phyloP scores from a whole-genome alignment of 345 rosid species.

The Diplotaxis tenuifolia region DNA sequence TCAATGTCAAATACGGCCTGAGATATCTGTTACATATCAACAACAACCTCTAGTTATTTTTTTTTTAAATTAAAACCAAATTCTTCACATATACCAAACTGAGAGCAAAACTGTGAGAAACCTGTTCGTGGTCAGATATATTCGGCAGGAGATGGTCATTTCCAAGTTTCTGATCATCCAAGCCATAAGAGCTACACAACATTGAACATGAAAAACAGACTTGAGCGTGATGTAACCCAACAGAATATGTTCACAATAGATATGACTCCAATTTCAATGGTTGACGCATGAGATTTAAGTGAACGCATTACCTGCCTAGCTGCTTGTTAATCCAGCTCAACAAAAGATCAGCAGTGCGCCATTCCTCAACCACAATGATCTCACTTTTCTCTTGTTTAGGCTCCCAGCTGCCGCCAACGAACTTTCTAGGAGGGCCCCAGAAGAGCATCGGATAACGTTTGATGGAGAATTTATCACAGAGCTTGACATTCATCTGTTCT shows the following conservation, averaged over 20 bases:
- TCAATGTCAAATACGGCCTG: slow-evolving; percentile 85
- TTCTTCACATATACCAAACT: background rate
- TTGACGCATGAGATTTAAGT: background rate
- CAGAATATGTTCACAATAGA: background rate
- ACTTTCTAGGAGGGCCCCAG: slow-evolving; percentile 75
- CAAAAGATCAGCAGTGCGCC: slow-evolving; percentile 78
- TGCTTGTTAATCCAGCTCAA: slow-evolving; percentile 89
- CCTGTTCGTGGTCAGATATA: slow-evolving; percentile 79
- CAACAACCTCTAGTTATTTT: slow-evolving; percentile 12
- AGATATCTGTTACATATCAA: slow-evolving; percentile 55
- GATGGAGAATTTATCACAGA: slow-evolving; percentile 85
- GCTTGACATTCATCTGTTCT: slow-evolving; percentile 85
- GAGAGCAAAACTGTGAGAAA: slow-evolving; percentile 29
- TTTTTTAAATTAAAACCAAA: background rate
- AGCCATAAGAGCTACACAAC: slow-evolving; percentile 64
- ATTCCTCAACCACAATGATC: slow-evolving; percentile 56
- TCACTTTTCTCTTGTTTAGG: slow-evolving; percentile 64
- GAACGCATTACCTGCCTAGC: slow-evolving; percentile 62
- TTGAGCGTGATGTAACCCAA: background rate
- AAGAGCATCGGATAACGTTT: slow-evolving; percentile 89
- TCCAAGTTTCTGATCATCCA: slow-evolving; percentile 79
- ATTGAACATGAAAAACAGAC: background rate
- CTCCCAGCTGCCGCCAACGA: slow-evolving; percentile 58
- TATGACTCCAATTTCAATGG: background rate
- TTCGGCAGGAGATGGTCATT: slow-evolving; percentile 68